Evolutionary conservation across 2,329 filamentous ascomycete species (phyloP).

Genomic region (Epichloe brachyelytri): DNA sequence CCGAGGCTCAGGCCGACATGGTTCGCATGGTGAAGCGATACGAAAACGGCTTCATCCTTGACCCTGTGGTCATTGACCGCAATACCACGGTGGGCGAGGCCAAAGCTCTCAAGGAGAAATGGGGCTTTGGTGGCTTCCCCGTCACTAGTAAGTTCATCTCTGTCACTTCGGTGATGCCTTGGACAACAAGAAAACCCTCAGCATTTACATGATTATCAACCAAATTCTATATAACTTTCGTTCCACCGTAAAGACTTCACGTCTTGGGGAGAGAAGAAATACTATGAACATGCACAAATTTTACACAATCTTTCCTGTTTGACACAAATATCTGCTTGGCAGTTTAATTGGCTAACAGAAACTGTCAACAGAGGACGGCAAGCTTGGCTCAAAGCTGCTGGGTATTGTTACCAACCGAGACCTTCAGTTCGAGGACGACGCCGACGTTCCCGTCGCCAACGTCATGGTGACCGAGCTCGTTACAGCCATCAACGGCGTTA

Average conservation of each 20-base stretch:
- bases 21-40: constrained; percentile 98
- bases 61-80: constrained; percentile 83
- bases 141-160: constrained; percentile 71
- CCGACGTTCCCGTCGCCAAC: constrained; percentile 58
- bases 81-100: constrained; percentile 83
- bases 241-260: constrained; percentile 91
- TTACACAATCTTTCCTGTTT: background rate
- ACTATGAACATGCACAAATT: constrained; percentile 19
- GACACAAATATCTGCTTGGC: background rate
- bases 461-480: constrained; percentile 95
- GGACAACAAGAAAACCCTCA: constrained; percentile 10
- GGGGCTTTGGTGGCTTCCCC: constrained; percentile 96
- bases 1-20: constrained; percentile 96
- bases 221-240: constrained; percentile 89
- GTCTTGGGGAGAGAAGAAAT: constrained; percentile 59
- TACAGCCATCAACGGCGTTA: constrained; percentile 74
- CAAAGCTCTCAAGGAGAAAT: constrained; percentile 87
- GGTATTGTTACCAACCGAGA: constrained; percentile 97
- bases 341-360: constrained; percentile 2
- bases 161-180: constrained; percentile 5
- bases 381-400: constrained; percentile 86
- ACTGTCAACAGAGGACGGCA: constrained; percentile 62
- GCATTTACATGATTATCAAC: constrained; percentile 62
- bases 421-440: constrained; percentile 85
- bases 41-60: constrained; percentile 97